Evolutionary conservation across 257 asterid genomes (phyloP).

Genomic region (Ballota nigra): DNA sequence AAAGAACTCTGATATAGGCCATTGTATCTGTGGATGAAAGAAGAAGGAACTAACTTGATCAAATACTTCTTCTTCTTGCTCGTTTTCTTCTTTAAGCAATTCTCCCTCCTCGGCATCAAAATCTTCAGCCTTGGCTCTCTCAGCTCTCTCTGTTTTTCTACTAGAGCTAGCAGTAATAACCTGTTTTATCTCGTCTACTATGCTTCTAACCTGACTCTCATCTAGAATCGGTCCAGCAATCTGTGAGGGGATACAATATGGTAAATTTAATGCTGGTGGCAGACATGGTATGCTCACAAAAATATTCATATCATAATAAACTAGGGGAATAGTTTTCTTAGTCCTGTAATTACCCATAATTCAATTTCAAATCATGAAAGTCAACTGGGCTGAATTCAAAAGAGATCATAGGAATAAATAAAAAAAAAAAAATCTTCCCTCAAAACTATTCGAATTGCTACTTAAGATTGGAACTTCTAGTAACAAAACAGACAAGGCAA

Average conservation of each 20-base stretch:
- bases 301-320: neutral
- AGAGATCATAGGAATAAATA: too few relatives aligned
- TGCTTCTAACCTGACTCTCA: constrained; percentile 82
- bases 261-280: constrained; percentile 6
- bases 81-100: constrained; percentile 87
- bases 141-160: constrained; percentile 76
- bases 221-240: constrained; percentile 77
- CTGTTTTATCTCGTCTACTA: constrained; percentile 89
- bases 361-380: too few relatives aligned
- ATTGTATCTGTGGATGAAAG: neutral
- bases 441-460: neutral
- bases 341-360: too few relatives aligned
- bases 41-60: constrained; percentile 61
- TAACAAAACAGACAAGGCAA: neutral
- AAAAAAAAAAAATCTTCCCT: too few relatives aligned
- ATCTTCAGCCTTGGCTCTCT: constrained; percentile 95
- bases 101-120: constrained; percentile 97
- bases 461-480: neutral
- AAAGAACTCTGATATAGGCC: neutral
- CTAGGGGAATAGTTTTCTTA: too few relatives aligned
- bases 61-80: constrained; percentile 97
- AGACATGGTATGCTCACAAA: neutral
- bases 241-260: constrained; percentile 37
- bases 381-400: too few relatives aligned
- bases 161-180: constrained; percentile 92